Evolutionary conservation across 352 stramenopile species (phyloP), one percentile per base, ranked within the genome.

Genomic region (Phytophthora nicotianae): DNA sequence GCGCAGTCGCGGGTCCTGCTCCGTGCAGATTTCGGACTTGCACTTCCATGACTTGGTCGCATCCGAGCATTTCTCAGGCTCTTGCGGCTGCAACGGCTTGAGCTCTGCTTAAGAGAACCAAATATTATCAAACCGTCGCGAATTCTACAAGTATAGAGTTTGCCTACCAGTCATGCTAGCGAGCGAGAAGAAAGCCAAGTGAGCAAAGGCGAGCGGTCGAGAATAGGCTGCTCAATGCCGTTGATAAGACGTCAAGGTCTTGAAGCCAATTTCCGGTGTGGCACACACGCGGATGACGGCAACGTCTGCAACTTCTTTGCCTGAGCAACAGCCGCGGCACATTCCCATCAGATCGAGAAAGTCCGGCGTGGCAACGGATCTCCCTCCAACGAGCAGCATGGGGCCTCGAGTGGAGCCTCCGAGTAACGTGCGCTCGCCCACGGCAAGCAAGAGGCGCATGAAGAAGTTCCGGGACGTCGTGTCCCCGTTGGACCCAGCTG

Each of bases 401-500:
- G 61, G 23, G 13, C 66, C 60, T 14, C 56, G 57, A 27, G 50
- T 53, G 10, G 59, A 62, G 29, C 48, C 48, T 23, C 29, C 37
- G 24, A 69, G 42, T 40, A 48, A 21, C 40, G 21, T 62, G 14
- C 58, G 53, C 40, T 69, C 65, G 37, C 59, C 65, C 17, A 61
- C 55, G 10, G 55, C 46, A 16, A 70, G 61, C 52, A 65, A 63
- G 57, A 65, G 57, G 38, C 50, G 72, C 3, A 74, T 87, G 49
- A 89, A 90, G 63, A 81, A 85, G 58, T 90, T 91, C 45, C 58
- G 70, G 9, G 65, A 72, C 21, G 79, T 76, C 14, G 78, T 90
- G 47, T 93, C 84, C 21, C 82, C 79, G 11, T 23, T 93, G 38
- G 81, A 93, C 47, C 81, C 80, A 4, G 81, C 84, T 5, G 84